Evolutionary conservation across 495 filamentous ascomycete species (phyloP).

Genomic region (Talaromyces proteolyticus): DNA sequence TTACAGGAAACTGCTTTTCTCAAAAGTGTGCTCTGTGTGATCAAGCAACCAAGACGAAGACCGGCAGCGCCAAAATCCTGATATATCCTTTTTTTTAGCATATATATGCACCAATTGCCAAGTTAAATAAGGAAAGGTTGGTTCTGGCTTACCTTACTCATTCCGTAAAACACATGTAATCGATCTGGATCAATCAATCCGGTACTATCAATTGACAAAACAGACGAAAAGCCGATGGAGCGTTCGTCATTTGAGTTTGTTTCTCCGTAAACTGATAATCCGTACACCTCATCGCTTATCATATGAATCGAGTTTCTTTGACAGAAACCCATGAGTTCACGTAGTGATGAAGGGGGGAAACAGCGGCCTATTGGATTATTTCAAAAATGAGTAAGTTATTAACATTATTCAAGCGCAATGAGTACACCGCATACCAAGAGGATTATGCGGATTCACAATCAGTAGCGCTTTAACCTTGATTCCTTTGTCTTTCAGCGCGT

Average conservation of each 20-base stretch:
- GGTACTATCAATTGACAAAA: conserved; percentile 38
- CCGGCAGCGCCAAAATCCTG: conserved; percentile 52
- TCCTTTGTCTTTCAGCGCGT: conserved; percentile 4
- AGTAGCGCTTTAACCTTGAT: neutral
- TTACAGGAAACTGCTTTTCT: conserved; percentile 22
- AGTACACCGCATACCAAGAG: neutral
- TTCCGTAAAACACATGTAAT: conserved; percentile 57
- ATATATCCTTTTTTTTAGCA: neutral
- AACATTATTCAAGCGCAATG: too few species aligned
- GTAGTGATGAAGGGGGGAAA: conserved; percentile 43
- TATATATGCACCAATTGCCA: neutral
- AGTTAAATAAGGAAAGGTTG: conserved; percentile 6
- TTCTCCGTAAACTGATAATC: conserved; percentile 39
- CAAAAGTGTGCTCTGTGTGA: conserved; percentile 34
- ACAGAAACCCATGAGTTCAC: conserved; percentile 45
- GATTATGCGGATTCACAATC: neutral
- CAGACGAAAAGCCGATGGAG: conserved; percentile 42
- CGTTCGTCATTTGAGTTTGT: conserved; percentile 22
- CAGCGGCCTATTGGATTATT: conserved; percentile 55
- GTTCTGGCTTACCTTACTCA: conserved; percentile 39
- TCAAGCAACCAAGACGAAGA: conserved; percentile 47
- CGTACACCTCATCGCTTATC: conserved; percentile 61
- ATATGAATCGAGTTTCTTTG: conserved; percentile 49
- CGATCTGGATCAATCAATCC: conserved; percentile 42
- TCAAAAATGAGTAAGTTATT: neutral